These are phyloP conservation scores for Geoglossum cookeanum DNA, from an alignment of 2,329 filamentous ascomycete genomes.

Conservation along the genomic window DNA sequence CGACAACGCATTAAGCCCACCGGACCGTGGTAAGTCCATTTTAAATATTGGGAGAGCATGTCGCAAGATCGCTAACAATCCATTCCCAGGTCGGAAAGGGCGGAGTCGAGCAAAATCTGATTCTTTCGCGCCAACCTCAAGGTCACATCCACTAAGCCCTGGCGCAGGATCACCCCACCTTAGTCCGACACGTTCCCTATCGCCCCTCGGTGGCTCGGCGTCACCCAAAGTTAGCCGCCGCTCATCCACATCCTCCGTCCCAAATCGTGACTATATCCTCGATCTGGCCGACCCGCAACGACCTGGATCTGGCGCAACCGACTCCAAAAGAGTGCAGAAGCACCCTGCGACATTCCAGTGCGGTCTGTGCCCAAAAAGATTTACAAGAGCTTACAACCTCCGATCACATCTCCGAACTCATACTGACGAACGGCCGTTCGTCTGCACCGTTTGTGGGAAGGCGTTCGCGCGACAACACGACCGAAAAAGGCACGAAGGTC, in stretches of 20 bases:
- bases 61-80: conserved; percentile 28
- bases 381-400: conserved; percentile 90
- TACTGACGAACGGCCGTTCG: conserved; percentile 91
- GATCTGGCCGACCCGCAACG: conserved; percentile 79
- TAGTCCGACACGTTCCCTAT: conserved; percentile 6
- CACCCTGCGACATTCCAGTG: conserved; percentile 97
- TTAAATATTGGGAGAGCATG: not conserved
- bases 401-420: conserved; percentile 90
- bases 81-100: conserved; percentile 29
- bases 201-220: conserved; percentile 19
- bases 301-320: conserved; percentile 40
- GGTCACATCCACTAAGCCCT: not conserved
- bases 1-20: conserved; percentile 67
- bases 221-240: conserved; percentile 27
- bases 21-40: conserved; percentile 38
- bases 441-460: conserved; percentile 92
- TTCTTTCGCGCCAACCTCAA: conserved; percentile 7
- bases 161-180: conserved; percentile 5
- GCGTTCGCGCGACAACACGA: conserved; percentile 96
- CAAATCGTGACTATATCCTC: conserved; percentile 59
- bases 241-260: conserved; percentile 31
- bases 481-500: conserved; percentile 85
- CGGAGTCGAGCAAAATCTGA: conserved; percentile 37
- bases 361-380: conserved; percentile 78
- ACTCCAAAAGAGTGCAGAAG: conserved; percentile 75